Evolutionary conservation across 805 yeast species (phyloP).

Genomic region (Saturnispora dispora): DNA sequence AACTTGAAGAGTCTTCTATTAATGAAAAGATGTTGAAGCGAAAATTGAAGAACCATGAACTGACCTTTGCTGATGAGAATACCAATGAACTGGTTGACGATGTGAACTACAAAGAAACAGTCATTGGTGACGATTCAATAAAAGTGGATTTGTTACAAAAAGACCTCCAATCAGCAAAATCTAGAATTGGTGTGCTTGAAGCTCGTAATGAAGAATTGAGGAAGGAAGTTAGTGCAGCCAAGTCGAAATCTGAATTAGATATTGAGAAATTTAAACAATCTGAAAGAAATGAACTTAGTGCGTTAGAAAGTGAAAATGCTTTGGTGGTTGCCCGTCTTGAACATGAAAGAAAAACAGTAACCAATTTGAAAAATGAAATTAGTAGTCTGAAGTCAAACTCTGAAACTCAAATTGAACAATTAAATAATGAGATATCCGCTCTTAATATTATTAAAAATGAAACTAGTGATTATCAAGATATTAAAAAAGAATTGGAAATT

Average conservation of each 20-base stretch:
- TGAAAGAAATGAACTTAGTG: slow-evolving; percentile 38
- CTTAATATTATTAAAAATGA: slow-evolving; percentile 41
- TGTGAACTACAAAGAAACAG: slow-evolving; percentile 20
- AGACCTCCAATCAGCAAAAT: slow-evolving; percentile 65
- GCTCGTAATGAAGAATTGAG: slow-evolving; percentile 68
- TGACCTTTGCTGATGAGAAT: slow-evolving; percentile 29
- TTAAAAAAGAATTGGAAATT: slow-evolving; percentile 66
- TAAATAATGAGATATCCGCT: slow-evolving; percentile 39
- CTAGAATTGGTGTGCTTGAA: slow-evolving; percentile 62
- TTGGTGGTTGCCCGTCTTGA: slow-evolving; percentile 50
- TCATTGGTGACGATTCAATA: slow-evolving; percentile 12
- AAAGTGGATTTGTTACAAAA: slow-evolving; percentile 48
- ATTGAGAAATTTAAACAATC: slow-evolving; percentile 35
- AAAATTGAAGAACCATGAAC: slow-evolving; percentile 41
- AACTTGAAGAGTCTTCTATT: slow-evolving; percentile 56
- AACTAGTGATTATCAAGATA: slow-evolving; percentile 67
- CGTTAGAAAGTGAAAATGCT: slow-evolving; percentile 63
- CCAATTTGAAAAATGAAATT: slow-evolving; percentile 19
- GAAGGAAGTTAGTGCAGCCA: slow-evolving; percentile 49
- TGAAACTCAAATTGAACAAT: slow-evolving; percentile 38
- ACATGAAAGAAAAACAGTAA: slow-evolving; percentile 32
- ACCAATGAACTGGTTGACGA: slow-evolving; percentile 19
- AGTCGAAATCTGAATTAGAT: slow-evolving; percentile 35
- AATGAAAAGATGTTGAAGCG: slow-evolving; percentile 56
- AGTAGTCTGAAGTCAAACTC: slow-evolving; percentile 28